A percentile compares a stretch with the other conserved stretches of the same genome.
Conservation (phyloP, 2,329 filamentous ascomycete species). For the Penicillium sp. region DNA sequence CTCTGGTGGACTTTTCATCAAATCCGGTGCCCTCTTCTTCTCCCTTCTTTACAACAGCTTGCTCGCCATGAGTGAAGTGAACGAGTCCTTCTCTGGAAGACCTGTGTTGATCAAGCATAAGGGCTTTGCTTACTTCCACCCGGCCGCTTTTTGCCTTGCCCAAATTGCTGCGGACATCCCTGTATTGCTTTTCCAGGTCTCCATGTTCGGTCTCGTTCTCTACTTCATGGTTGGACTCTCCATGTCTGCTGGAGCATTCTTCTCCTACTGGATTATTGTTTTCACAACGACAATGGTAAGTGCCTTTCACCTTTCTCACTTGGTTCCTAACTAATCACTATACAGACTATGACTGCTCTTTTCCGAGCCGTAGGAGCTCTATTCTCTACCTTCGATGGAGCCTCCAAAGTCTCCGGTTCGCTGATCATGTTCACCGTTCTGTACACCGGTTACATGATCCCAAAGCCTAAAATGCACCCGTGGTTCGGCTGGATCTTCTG, state of each 20-base stretch:
- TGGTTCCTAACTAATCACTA: slow-evolving; percentile 11
- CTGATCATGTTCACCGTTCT: slow-evolving; percentile 38
- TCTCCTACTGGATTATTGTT: slow-evolving; percentile 61
- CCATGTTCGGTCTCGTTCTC: slow-evolving; percentile 57
- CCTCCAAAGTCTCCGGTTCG: slow-evolving; percentile 54
- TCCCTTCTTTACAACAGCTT: slow-evolving; percentile 63
- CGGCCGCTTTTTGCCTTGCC: slow-evolving; percentile 46
- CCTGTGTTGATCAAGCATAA: slow-evolving; percentile 62
- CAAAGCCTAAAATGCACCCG: slow-evolving; percentile 51
- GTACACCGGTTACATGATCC: slow-evolving; percentile 48
- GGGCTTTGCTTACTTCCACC: slow-evolving; percentile 58
- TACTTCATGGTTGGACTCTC: slow-evolving; percentile 66
- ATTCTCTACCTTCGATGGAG: slow-evolving; percentile 58
- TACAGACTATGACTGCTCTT: slow-evolving; percentile 56
- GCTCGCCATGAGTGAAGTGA: slow-evolving; percentile 66
- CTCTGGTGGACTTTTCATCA: slow-evolving; percentile 62
- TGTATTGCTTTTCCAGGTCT: slow-evolving; percentile 60
- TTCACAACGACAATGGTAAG: slow-evolving; percentile 54
- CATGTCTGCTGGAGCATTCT: slow-evolving; percentile 55
- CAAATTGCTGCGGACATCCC: slow-evolving; percentile 53
- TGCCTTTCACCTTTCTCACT: not conserved
- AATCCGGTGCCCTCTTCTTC: slow-evolving; percentile 65
- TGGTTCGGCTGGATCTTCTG: slow-evolving; percentile 53
- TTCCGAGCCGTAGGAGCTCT: slow-evolving; percentile 59
- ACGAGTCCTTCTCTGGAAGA: slow-evolving; percentile 60